Evolutionary conservation across 768 basidiomycete species (phyloP), one percentile per base, ranked within the genome.

Genomic region (Mycena chlorophos): DNA sequence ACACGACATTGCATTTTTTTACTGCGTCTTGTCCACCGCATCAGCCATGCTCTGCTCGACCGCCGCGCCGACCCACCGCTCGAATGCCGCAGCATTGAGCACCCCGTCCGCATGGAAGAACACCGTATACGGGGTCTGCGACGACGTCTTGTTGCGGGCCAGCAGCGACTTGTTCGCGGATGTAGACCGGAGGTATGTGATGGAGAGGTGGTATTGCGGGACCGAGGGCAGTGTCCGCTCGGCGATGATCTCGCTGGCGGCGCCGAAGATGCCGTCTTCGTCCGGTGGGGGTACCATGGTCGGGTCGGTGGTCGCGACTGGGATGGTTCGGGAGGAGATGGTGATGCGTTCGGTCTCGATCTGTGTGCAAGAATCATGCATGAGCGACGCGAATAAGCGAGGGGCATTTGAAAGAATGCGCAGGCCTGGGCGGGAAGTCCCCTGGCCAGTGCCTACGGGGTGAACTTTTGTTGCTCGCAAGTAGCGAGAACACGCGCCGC

Each of bases 281-380:
- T 17, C 77, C 63, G 13, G 66, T 50, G 19, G 71, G 63, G 20
- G 61, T 39, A 3, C 63, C 48, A 8, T 56, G 34, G 66, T 51
- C 27, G 63, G 56, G 25, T 66, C 43, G 34, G 73, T 57, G 22
- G 75, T 76, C 19, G 74, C 74, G 23, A 79, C 77, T 28, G 91
- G 86, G 16, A 75, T 63, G 3, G 90, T 89, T 27, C 76, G 78
- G 3, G 93, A 88, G 20, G 83, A 79, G 53, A 95, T 79, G 26
- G 86, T 89, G 72, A 98, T 83, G 60, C 88, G 85, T 68, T 98
- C 94, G 2, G 91, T 93, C 45, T 95, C 87, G 66, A 97, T 96
- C 88, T 95, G 69, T 5, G n/a, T n/a, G n/a, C n/a, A n/a, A 23
- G 19, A 37, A n/a, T n/a, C n/a, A n/a, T 16, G 51, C 19, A 19